phyloP scores from a whole-genome alignment of 257 asterid species.

The Petunia secreta region DNA sequence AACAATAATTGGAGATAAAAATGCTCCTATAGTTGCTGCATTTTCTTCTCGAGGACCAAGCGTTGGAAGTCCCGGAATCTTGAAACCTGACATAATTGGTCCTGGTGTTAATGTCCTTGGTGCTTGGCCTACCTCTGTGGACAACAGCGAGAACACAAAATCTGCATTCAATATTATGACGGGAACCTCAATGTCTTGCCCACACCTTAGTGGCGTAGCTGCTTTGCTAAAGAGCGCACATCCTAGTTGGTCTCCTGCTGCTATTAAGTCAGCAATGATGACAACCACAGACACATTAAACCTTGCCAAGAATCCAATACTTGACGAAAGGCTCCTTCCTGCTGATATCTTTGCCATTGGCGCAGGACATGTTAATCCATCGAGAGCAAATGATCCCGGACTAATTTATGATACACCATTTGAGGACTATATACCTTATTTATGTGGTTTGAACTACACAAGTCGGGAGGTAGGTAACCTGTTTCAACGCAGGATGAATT shows the following conservation, averaged over 20 bases:
- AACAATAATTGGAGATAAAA: conserved; percentile 42
- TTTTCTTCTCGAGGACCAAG: conserved; percentile 64
- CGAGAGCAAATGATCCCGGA: conserved; percentile 50
- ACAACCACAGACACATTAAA: conserved; percentile 47
- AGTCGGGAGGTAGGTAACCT: conserved; percentile 27
- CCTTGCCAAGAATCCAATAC: conserved; percentile 33
- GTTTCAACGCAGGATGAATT: conserved; percentile 31
- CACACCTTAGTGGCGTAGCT: conserved; percentile 52
- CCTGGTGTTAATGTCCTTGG: conserved; percentile 64
- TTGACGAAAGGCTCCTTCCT: conserved; percentile 37
- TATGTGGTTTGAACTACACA: conserved; percentile 54
- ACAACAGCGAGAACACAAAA: conserved; percentile 31
- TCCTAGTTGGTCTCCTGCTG: conserved; percentile 57
- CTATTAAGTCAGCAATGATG: conserved; percentile 62
- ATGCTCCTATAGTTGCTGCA: conserved; percentile 48
- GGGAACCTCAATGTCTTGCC: conserved; percentile 61
- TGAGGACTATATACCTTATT: conserved; percentile 47
- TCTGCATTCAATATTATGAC: conserved; percentile 47
- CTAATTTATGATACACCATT: conserved; percentile 50
- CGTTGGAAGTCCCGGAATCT: conserved; percentile 38
- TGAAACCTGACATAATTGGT: conserved; percentile 67
- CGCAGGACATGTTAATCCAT: conserved; percentile 59
- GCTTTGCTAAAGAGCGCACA: conserved; percentile 50
- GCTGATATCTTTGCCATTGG: conserved; percentile 47
- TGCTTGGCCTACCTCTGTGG: conserved; percentile 49